These are phyloP conservation scores for Sherardia arvensis DNA, from an alignment of 257 asterid genomes.

Conservation along the genomic window DNA sequence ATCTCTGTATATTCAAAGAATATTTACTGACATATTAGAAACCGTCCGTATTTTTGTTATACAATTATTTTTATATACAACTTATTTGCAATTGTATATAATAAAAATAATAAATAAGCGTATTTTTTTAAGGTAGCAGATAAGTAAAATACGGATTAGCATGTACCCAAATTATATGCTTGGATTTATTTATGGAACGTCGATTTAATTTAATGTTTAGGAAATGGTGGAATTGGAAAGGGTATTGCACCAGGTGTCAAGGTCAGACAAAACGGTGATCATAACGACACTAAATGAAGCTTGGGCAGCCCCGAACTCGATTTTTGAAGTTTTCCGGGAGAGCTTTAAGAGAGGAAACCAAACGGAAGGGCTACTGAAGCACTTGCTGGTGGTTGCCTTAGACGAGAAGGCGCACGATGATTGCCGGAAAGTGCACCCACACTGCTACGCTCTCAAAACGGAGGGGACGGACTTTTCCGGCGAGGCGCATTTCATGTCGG, in stretches of 20 bases:
- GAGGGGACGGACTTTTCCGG: constrained; percentile 43
- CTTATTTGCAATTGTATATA: too few relatives aligned
- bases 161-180: too few relatives aligned
- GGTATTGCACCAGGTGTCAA: constrained; percentile 30
- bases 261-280: constrained; percentile 43
- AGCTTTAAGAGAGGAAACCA: constrained; percentile 50
- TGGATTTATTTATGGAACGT: too few relatives aligned
- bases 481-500: constrained; percentile 37
- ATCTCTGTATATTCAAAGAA: too few relatives aligned
- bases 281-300: constrained; percentile 54
- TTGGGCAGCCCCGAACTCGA: constrained; percentile 46
- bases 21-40: too few relatives aligned
- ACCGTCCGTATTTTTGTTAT: too few relatives aligned
- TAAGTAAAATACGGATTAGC: too few relatives aligned
- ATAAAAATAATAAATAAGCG: too few relatives aligned
- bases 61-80: too few relatives aligned
- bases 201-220: too few relatives aligned
- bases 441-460: constrained; percentile 41
- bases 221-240: constrained; percentile 13
- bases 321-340: constrained; percentile 48
- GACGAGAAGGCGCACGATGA: constrained; percentile 44
- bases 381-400: constrained; percentile 39
- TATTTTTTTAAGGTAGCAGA: too few relatives aligned
- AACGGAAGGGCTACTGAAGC: constrained; percentile 32
- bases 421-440: constrained; percentile 28